Evolutionary conservation across 768 basidiomycete species (phyloP).

Genomic region (Filobasidium floriforme): DNA sequence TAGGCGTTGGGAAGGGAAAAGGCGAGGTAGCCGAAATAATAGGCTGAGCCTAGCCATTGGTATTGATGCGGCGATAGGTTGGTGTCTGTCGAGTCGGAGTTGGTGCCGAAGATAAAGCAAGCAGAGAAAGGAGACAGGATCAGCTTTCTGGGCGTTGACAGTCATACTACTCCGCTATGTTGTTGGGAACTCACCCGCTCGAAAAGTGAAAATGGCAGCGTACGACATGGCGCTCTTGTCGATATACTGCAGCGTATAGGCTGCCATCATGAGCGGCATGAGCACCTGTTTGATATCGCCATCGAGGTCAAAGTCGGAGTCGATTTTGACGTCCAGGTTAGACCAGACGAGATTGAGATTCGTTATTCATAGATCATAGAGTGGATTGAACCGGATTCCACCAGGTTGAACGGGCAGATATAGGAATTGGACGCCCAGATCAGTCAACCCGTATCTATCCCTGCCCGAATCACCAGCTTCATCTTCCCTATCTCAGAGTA

Average conservation of each 20-base stretch:
- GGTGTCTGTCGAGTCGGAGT: slow-evolving; percentile 14
- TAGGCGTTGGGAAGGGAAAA: slow-evolving; percentile 28
- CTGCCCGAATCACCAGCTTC: not conserved
- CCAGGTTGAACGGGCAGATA: no score
- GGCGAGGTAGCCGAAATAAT: slow-evolving; percentile 32
- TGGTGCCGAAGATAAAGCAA: no score
- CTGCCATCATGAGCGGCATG: slow-evolving; percentile 29
- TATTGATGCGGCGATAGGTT: slow-evolving; percentile 26
- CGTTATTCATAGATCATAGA: no score
- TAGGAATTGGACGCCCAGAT: no score
- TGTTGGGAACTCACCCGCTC: slow-evolving; percentile 13
- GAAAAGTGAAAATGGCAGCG: slow-evolving; percentile 31
- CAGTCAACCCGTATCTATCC: no score
- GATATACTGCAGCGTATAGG: slow-evolving; percentile 31
- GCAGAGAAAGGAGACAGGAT: not conserved
- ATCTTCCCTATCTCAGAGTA: not conserved
- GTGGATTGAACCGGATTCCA: not conserved
- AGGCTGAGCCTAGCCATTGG: slow-evolving; percentile 29
- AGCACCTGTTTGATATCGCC: slow-evolving; percentile 16
- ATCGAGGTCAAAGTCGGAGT: not conserved
- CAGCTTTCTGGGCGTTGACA: not conserved
- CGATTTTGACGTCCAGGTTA: not conserved
- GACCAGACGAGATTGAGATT: not conserved
- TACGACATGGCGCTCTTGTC: slow-evolving; percentile 34
- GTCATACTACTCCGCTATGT: no score